Conservation (phyloP, 1,139 yeast genomes). For the Geotrichum histeridarum region DNA sequence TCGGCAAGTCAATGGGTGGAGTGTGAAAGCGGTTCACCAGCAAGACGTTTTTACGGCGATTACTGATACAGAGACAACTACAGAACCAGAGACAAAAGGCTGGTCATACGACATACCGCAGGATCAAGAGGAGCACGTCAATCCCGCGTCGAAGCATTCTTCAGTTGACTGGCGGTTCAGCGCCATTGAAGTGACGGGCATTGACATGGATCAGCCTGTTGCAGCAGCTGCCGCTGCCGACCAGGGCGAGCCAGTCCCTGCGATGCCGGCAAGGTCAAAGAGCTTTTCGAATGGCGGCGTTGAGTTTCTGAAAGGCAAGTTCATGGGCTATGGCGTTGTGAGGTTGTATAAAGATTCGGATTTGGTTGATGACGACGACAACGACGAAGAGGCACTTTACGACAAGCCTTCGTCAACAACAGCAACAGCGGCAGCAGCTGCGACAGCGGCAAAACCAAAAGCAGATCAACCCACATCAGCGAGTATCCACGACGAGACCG, state of each 20-base stretch:
- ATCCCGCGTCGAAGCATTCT: constrained; percentile 10
- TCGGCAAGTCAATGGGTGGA: constrained; percentile 8
- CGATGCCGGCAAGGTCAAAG: constrained; percentile 1
- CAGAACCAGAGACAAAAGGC: background rate
- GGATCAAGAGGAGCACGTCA: too few species aligned
- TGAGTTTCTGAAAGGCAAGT: constrained; percentile 53
- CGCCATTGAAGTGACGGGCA: constrained; percentile 32
- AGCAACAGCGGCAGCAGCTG: background rate
- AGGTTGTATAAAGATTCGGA: constrained; percentile 57
- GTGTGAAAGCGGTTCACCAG: background rate
- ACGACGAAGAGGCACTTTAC: constrained; percentile 20
- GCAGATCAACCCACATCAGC: background rate
- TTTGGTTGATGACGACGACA: constrained; percentile 19
- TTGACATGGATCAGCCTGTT: constrained; percentile 32
- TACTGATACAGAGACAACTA: background rate
- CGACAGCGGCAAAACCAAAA: background rate
- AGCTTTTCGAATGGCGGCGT: constrained; percentile 22
- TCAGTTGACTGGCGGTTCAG: constrained; percentile 30
- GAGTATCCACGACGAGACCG: constrained; percentile 17
- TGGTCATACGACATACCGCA: too few species aligned
- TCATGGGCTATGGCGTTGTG: constrained; percentile 69
- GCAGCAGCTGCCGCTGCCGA: constrained; percentile 8
- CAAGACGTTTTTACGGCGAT: background rate
- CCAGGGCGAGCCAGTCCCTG: background rate
- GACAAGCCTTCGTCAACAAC: background rate